phyloP scores from a whole-genome alignment of 768 basidiomycete genomes.

The Boletus subparvulus region DNA sequence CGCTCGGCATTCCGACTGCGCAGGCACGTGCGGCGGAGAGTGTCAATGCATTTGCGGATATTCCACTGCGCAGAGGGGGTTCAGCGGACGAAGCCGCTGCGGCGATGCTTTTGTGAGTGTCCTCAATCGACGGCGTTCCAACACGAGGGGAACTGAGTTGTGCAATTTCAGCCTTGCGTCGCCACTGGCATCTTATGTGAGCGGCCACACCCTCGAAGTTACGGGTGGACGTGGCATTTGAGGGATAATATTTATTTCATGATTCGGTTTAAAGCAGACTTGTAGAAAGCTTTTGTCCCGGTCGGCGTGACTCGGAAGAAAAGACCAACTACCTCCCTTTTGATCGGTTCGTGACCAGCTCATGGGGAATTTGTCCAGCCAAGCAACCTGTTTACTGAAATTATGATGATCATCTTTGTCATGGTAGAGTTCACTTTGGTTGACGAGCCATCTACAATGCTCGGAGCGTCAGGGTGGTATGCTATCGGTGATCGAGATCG shows the following conservation, averaged over 20 bases:
- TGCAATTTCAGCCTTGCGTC: constrained; percentile 59
- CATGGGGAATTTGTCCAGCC: too few relatives aligned
- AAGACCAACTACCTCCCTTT: too few relatives aligned
- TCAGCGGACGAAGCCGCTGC: constrained; percentile 75
- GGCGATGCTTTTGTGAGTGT: constrained; percentile 71
- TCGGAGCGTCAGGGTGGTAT: background rate
- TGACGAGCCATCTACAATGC: background rate
- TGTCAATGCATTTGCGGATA: constrained; percentile 43
- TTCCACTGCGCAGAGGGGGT: constrained; percentile 70
- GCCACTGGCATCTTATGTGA: constrained; percentile 76
- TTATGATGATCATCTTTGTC: too few relatives aligned
- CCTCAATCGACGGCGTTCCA: background rate
- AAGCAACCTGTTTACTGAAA: too few relatives aligned
- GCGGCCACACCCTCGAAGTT: constrained; percentile 81
- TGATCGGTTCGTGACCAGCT: too few relatives aligned
- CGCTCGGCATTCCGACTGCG: constrained; percentile 72
- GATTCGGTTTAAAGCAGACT: background rate
- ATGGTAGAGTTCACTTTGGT: background rate
- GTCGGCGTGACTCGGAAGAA: too few relatives aligned
- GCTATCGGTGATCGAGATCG: background rate
- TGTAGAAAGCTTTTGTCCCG: too few relatives aligned
- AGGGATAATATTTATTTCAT: constrained; percentile 1
- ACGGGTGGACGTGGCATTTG: constrained; percentile 80
- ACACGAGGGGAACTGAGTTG: constrained; percentile 4
- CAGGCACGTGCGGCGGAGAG: constrained; percentile 39